Base-by-base conservation (phyloP, 495 filamentous ascomycete genomes). In the Penicillium daleae region DNA sequence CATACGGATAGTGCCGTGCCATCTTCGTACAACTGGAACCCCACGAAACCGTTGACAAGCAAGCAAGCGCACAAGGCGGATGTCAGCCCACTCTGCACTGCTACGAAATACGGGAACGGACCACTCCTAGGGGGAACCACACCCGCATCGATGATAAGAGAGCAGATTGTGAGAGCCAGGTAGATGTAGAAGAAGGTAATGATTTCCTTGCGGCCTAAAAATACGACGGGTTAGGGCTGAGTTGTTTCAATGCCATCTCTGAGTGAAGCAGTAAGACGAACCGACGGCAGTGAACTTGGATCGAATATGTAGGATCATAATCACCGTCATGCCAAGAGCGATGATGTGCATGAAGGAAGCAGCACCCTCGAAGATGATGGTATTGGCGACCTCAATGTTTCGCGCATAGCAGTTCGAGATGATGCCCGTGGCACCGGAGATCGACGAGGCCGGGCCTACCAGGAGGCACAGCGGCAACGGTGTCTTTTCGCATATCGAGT, bases 251-350 rank as follows among this genome's bases (percentile, higher is more conserved):
- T 37, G 2, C 50, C 24, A 13, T 39, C 42, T n/a, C 31, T 49
- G n/a, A 13, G 33, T 4, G 29, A 1, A 27, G 19, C n/a, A 50
- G 51, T 24, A 46, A 62, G 58, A 88, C 93, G 67, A 83, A 97
- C 94, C 95, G 71, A 99, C 94, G 67, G 95, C 95, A 15, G 95
- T 99, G 74, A 99, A 99, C 75, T 99, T 99, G 60, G 90, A 92
- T 67, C 95, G 84, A 62, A 99, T 91, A 72, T 99, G 95, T 59
- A 99, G 74, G 44, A 98, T 91, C 95, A 99, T 99, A 68, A 96
- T 90, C 8, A 91, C 89, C 7, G 92, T 95, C 94, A 98, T 98
- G 62, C 83, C 81, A 46, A 99, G 79, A 5, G 96, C 92, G 55
- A 92, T 82, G 65, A 99, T 97, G 74, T 99, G 94, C 78, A 94